A percentile compares a stretch with the other conserved stretches of the same genome.
Evolutionary conservation across 345 rosid genomes (phyloP).

Genomic region (Populus alba): DNA sequence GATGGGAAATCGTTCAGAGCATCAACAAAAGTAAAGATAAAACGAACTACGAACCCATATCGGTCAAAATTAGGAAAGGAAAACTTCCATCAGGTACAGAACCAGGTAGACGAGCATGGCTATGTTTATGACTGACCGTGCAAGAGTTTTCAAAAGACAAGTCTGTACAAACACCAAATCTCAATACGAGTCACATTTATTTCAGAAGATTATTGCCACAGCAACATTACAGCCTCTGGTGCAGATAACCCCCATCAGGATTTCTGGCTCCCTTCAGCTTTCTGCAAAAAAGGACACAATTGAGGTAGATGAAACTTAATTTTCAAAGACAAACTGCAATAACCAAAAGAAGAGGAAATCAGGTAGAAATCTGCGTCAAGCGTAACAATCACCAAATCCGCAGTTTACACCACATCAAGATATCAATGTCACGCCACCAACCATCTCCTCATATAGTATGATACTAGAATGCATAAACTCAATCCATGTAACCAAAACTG

Average conservation of each 20-base stretch:
- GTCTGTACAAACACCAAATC: slow-evolving; percentile 8
- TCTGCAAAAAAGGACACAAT: slow-evolving; percentile 12
- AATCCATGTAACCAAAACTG: too few species aligned
- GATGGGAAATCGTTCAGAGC: not conserved
- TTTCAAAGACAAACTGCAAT: not conserved
- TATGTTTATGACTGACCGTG: not conserved
- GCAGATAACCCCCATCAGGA: not conserved
- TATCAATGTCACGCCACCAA: not conserved
- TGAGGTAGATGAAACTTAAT: not conserved
- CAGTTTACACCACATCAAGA: not conserved
- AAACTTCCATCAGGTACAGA: not conserved
- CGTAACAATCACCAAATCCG: too few species aligned
- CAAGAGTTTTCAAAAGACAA: not conserved
- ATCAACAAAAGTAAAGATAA: not conserved
- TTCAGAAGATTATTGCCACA: not conserved
- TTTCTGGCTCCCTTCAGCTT: slow-evolving; percentile 3
- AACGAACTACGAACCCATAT: not conserved
- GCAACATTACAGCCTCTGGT: not conserved
- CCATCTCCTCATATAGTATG: too few species aligned
- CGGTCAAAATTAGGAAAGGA: not conserved
- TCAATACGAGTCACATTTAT: slow-evolving; percentile 19
- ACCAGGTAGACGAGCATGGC: not conserved
- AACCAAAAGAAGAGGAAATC: not conserved
- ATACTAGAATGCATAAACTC: too few species aligned
- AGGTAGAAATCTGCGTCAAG: not conserved